Percentiles rank a stretch among this genome's conserved stretches.
Conservation (phyloP, 2,329 filamentous ascomycete genomes). For the Triangularia verruculosa region DNA sequence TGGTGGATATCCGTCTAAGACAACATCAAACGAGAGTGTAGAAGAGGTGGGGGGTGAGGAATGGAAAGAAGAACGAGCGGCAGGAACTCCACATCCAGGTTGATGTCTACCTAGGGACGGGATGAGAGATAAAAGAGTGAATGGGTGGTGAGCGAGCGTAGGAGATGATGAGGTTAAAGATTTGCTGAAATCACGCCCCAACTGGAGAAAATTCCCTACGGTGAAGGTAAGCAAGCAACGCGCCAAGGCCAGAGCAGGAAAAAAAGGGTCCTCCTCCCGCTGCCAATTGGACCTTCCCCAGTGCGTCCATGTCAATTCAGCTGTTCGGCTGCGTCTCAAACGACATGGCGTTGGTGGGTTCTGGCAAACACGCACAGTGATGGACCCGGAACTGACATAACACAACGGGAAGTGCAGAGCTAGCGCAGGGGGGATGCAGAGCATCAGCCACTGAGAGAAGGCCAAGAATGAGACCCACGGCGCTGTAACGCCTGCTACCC, state of each 20-base stretch:
- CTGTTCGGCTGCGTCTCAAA: conserved; percentile 10
- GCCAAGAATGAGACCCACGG: not conserved
- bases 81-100: conserved; percentile 7
- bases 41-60: not conserved
- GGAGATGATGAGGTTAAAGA: not conserved
- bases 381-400: conserved; percentile 6
- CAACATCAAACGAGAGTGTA: conserved; percentile 13
- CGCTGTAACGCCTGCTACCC: not conserved
- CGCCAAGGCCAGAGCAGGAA: not conserved
- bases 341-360: conserved; percentile 8
- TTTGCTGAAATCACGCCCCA: not conserved
- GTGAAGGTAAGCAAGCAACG: not conserved
- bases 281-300: conserved; percentile 11
- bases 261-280: conserved; percentile 7
- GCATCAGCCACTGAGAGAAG: conserved; percentile 5
- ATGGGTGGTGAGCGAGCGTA: not conserved
- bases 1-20: not conserved
- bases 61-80: not conserved
- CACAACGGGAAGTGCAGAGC: not conserved
- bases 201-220: not conserved
- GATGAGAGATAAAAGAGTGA: not conserved
- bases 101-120: not conserved
- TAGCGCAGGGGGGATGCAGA: conserved; percentile 8
- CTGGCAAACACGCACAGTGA: not conserved
- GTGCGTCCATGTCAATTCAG: conserved; percentile 4